These are phyloP conservation scores for Xerocomellus amylosporus DNA, from an alignment of 768 basidiomycete species.

Conservation along the genomic window DNA sequence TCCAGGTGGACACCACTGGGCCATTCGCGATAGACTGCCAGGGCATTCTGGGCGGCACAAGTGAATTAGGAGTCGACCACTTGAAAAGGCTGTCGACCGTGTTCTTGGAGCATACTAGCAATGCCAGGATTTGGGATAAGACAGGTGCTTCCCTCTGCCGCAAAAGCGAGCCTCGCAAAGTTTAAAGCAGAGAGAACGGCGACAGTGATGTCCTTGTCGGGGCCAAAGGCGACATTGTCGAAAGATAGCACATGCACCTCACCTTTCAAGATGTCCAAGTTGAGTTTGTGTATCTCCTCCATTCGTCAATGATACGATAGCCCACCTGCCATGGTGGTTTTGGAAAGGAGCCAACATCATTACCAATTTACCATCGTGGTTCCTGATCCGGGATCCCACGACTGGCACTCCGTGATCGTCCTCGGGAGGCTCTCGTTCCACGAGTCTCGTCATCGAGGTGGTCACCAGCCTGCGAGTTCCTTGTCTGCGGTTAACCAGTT, in stretches of 20 bases:
- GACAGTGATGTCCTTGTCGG: conserved; percentile 32
- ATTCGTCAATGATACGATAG: not conserved
- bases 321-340: not conserved
- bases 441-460: too few species aligned
- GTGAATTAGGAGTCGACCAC: not conserved
- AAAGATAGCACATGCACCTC: conserved; percentile 40
- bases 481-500: too few species aligned
- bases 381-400: too few species aligned
- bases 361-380: too few species aligned
- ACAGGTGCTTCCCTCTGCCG: not conserved
- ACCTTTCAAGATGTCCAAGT: conserved; percentile 23
- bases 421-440: not conserved
- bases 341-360: not conserved
- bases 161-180: conserved; percentile 49
- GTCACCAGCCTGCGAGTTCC: not conserved
- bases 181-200: conserved; percentile 61
- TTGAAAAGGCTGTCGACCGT: conserved; percentile 6
- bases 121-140: conserved; percentile 11
- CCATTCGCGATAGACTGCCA: conserved; percentile 51
- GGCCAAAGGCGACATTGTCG: conserved; percentile 41
- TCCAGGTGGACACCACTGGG: conserved; percentile 42
- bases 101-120: conserved; percentile 13
- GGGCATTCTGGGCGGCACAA: conserved; percentile 42
- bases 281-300: conserved; percentile 12
- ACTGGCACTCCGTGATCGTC: too few species aligned